A percentile compares a stretch with the other conserved stretches of the same genome.
phyloP scores from a whole-genome alignment of 805 yeast genomes.

The Nakazawaea anatomiae region DNA sequence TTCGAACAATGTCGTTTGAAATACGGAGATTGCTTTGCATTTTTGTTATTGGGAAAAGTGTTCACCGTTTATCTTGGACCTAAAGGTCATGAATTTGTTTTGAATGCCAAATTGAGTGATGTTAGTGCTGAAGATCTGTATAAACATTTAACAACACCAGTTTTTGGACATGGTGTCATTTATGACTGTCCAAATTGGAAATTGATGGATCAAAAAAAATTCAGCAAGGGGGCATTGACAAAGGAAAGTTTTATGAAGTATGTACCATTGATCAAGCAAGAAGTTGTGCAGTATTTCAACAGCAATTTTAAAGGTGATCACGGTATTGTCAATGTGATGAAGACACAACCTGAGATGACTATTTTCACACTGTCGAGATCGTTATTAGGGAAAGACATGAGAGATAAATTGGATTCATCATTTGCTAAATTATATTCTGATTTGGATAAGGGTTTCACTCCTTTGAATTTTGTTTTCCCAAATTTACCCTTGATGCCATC shows the following conservation, averaged over 20 bases:
- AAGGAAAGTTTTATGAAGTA: conserved; percentile 76
- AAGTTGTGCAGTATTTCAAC: conserved; percentile 65
- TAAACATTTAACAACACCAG: conserved; percentile 97
- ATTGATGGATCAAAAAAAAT: conserved; percentile 97
- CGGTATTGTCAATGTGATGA: conserved; percentile 65
- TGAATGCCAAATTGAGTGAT: conserved; percentile 82
- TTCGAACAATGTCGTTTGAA: conserved; percentile 72
- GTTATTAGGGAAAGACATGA: conserved; percentile 85
- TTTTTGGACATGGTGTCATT: conserved; percentile 94
- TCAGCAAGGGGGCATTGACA: conserved; percentile 85
- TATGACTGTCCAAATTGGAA: conserved; percentile 93
- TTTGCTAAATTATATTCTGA: conserved; percentile 86
- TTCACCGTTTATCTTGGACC: conserved; percentile 98
- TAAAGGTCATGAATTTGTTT: conserved; percentile 93
- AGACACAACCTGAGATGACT: conserved; percentile 89
- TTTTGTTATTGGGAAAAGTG: conserved; percentile 79
- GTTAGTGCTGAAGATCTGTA: conserved; percentile 97
- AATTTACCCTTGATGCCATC: conserved; percentile 77
- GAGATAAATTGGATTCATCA: conserved; percentile 71
- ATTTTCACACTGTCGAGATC: conserved; percentile 94
- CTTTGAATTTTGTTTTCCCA: conserved; percentile 93
- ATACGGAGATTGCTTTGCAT: conserved; percentile 91
- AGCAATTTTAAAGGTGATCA: conserved; percentile 31
- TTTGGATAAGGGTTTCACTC: conserved; percentile 95
- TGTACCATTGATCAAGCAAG: conserved; percentile 85